Evolutionary conservation across 495 filamentous ascomycete species (phyloP), one percentile per base, ranked within the genome.

Genomic region (Trichoderma gamsii): DNA sequence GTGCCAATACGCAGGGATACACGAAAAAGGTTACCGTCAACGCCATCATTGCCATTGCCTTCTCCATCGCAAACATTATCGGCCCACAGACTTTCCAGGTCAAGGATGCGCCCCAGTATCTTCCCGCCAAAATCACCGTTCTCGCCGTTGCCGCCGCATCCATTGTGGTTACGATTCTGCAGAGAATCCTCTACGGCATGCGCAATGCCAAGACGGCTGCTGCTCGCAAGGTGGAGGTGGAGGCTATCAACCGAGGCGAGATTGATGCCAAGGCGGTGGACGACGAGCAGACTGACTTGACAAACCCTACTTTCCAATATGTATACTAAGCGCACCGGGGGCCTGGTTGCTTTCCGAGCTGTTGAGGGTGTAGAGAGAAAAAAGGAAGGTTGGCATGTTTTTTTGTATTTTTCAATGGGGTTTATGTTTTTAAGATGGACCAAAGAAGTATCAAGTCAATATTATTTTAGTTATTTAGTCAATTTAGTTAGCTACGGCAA

Each of bases 1-100:
- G 71, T 68, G 43, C 66, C 68, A 77, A 65, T 11, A 46, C 41
- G 18, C 63, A 65, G 18, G 63, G 63, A 41, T 65, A 65, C 63
- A 65, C 63, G 18, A 65, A 65, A 27, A 65, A 46, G 63, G 63
- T 65, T 15, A 41, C 63, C 9, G 27, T 32, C 35, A 65, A 65
- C 16, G 63, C 25, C 4, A 65, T 65, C 9, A 46, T 65, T 8
- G 63, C 63, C 29, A 65, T 65, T 41, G 63, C 35, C 35, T 65
- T 65, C 35, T 65, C 63, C 8, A 65, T 65, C 16, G 63, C 63
- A 32, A 65, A 65, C 63, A 65, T 65, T 32, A 65, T 65, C 27
- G 63, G 35, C n/a, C 63, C 63, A 43, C 63, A 65, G 63, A 65
- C 63, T 32, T 65, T 65, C 41, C 63, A 46, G 41, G 63, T 12